Evolutionary conservation across 2,329 filamentous ascomycete genomes (phyloP).

Genomic region (Botrytis fragariae): DNA sequence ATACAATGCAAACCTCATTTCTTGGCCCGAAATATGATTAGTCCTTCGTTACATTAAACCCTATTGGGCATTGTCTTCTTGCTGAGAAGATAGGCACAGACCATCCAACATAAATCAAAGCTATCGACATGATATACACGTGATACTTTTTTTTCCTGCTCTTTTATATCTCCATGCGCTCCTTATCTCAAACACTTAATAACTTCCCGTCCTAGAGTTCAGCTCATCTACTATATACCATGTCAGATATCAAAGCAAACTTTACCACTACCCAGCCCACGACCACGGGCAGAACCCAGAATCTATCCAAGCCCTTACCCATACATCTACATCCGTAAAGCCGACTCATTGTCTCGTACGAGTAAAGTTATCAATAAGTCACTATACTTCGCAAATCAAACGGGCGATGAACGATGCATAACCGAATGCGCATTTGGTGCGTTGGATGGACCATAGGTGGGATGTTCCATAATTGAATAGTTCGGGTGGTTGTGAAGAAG

Average conservation of each 20-base stretch:
- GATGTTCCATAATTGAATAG: not conserved
- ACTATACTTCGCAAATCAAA: not conserved
- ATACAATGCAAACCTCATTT: not conserved
- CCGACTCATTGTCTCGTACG: not conserved
- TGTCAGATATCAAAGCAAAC: not conserved
- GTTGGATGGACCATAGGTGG: not conserved
- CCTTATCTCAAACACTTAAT: not conserved
- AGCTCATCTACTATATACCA: not conserved
- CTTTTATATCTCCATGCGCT: too few relatives aligned
- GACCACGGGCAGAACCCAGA: not conserved
- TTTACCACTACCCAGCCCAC: not conserved
- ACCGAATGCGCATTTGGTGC: not conserved
- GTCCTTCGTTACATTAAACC: too few relatives aligned
- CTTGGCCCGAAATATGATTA: not conserved
- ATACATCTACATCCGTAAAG: not conserved
- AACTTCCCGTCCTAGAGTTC: not conserved
- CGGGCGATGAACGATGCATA: not conserved
- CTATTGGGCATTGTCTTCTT: not conserved
- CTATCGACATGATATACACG: not conserved
- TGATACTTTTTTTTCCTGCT: not conserved
- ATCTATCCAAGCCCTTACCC: not conserved
- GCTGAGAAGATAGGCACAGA: not conserved
- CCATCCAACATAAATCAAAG: not conserved
- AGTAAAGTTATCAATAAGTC: not conserved
- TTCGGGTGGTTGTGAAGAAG: not conserved